A percentile compares a stretch with the other conserved stretches of the same genome.
Evolutionary conservation across 805 yeast species (phyloP).

Genomic region (Lipomyces japonicus): DNA sequence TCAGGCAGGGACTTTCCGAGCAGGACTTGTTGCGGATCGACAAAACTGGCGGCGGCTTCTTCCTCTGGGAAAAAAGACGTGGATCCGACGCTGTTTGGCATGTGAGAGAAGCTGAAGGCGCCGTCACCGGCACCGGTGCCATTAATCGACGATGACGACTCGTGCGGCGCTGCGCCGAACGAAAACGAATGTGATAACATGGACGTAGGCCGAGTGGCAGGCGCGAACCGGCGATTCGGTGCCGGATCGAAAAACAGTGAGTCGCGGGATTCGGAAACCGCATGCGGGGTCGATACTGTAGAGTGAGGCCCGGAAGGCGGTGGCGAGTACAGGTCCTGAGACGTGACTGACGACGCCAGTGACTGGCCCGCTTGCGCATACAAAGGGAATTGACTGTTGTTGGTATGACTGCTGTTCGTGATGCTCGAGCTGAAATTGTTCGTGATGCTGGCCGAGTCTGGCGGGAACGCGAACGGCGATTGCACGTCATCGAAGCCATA

Average conservation of each 20-base stretch:
- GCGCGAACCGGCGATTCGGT: slow-evolving; percentile 24
- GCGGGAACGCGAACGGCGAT: background rate
- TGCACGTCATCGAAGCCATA: background rate
- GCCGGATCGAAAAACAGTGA: slow-evolving; percentile 31
- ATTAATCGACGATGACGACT: slow-evolving; percentile 19
- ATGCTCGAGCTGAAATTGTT: background rate
- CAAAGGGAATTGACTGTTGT: no score
- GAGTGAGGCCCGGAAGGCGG: slow-evolving; percentile 30
- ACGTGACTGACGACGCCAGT: slow-evolving; percentile 26
- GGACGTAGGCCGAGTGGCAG: slow-evolving; percentile 20
- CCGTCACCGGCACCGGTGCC: slow-evolving; percentile 8
- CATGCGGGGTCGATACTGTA: slow-evolving; percentile 30
- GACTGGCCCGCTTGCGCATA: no score
- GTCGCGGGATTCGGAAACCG: slow-evolving; percentile 27
- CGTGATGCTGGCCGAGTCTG: background rate
- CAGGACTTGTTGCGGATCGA: slow-evolving; percentile 25
- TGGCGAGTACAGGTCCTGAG: slow-evolving; percentile 30
- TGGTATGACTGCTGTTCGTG: background rate
- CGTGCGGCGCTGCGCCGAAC: slow-evolving; percentile 18
- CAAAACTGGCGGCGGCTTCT: background rate
- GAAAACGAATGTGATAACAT: slow-evolving; percentile 19
- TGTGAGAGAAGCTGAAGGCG: no score
- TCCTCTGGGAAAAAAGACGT: no score
- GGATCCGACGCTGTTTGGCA: no score
- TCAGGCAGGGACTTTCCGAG: slow-evolving; percentile 12